These are phyloP conservation scores for Beauveria australis DNA, from an alignment of 2,329 filamentous ascomycete species.

Conservation along the genomic window DNA sequence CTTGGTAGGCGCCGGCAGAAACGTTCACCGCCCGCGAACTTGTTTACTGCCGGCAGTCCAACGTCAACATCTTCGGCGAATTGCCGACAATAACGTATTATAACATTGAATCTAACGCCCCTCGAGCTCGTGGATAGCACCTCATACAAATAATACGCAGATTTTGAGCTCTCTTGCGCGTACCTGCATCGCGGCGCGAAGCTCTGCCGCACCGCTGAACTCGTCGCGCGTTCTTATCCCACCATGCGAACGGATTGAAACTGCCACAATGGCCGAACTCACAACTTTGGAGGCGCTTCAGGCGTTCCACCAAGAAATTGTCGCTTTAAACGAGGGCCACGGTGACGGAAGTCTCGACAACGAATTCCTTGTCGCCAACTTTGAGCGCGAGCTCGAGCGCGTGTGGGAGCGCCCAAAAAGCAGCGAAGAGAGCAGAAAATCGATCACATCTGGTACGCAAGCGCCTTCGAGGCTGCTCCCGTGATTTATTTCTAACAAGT, in stretches of 20 bases:
- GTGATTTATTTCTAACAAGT: slow-evolving; percentile 12
- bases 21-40: slow-evolving; percentile 24
- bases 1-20: slow-evolving; percentile 21
- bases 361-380: slow-evolving; percentile 59
- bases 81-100: not conserved
- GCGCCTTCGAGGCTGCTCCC: not conserved
- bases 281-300: slow-evolving; percentile 70
- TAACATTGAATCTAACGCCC: not conserved
- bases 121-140: not conserved
- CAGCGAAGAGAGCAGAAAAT: slow-evolving; percentile 66
- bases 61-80: not conserved
- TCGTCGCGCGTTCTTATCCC: slow-evolving; percentile 12
- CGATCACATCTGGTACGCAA: slow-evolving; percentile 54
- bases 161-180: not conserved
- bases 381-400: slow-evolving; percentile 63
- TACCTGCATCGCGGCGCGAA: not conserved
- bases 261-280: slow-evolving; percentile 59
- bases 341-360: slow-evolving; percentile 56
- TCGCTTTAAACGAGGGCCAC: slow-evolving; percentile 64
- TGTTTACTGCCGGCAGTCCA: slow-evolving; percentile 17
- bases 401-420: slow-evolving; percentile 68
- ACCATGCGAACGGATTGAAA: slow-evolving; percentile 39
- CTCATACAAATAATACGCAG: not conserved
- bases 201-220: not conserved
- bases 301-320: slow-evolving; percentile 77